phyloP scores from a whole-genome alignment of 1,284 basidiomycete genomes.

The Melanopsichium pennsylvanicum region DNA sequence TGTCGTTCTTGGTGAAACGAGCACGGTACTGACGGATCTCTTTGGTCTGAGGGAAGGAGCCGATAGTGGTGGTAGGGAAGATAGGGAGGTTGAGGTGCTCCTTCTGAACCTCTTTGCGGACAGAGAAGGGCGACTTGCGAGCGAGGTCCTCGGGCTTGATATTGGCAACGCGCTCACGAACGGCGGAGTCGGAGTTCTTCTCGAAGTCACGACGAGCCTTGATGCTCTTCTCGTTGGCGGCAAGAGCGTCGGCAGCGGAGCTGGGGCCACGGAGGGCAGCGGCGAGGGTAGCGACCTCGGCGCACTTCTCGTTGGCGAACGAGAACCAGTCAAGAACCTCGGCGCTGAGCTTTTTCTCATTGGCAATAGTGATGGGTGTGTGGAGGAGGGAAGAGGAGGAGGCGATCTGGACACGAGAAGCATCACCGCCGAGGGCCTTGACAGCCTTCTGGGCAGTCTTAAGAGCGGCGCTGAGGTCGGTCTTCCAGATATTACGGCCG shows the following conservation, averaged over 20 bases:
- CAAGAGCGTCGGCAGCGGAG: constrained; percentile 52
- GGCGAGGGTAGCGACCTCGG: constrained; percentile 88
- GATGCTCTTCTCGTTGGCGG: constrained; percentile 84
- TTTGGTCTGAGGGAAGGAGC: constrained; percentile 96
- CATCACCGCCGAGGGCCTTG: constrained; percentile 52
- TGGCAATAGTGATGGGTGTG: constrained; percentile 92
- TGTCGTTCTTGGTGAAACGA: constrained; percentile 82
- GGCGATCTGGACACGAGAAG: constrained; percentile 82
- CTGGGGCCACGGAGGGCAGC: constrained; percentile 57
- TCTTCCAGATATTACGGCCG: constrained; percentile 99
- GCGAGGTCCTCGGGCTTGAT: constrained; percentile 88
- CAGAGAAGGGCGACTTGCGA: constrained; percentile 88
- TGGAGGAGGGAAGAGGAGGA: constrained; percentile 98
- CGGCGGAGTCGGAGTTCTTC: constrained; percentile 89
- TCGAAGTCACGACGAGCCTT: constrained; percentile 95
- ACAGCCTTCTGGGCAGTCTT: constrained; percentile 82
- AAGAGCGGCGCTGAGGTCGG: constrained; percentile 85
- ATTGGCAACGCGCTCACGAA: constrained; percentile 91
- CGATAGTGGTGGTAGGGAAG: constrained; percentile 99
- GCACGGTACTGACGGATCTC: constrained; percentile 74
- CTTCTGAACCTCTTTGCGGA: constrained; percentile 87
- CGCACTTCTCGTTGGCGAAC: constrained; percentile 95
- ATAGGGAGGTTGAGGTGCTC: constrained; percentile 89
- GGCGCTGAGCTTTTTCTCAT: constrained; percentile 87
- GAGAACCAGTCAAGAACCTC: constrained; percentile 99